Percentiles rank a stretch among this genome's conserved stretches.
Evolutionary conservation across 2,329 filamentous ascomycete species (phyloP).

Genomic region (Cordyceps militaris): DNA sequence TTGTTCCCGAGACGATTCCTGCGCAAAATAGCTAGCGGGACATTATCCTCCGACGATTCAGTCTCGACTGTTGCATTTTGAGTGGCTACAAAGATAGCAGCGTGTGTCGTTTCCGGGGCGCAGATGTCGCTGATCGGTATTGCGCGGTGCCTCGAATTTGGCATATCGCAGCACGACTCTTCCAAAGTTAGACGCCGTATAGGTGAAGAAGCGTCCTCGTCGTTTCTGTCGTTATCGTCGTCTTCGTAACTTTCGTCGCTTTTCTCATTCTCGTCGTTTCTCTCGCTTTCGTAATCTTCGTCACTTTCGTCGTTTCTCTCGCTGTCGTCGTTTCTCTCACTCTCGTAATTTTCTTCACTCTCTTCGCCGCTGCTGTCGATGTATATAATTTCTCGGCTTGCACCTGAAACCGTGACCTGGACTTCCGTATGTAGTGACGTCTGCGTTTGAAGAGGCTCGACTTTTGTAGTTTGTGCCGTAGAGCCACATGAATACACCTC

Average conservation of each 20-base stretch:
- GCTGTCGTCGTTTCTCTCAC: not conserved
- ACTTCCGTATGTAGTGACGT: not conserved
- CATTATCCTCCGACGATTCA: not conserved
- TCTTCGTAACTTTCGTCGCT: too few relatives aligned
- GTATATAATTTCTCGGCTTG: not conserved
- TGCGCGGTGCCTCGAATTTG: not conserved
- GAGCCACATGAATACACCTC: not conserved
- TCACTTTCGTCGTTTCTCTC: too few relatives aligned
- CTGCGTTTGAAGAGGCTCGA: not conserved
- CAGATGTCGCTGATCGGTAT: not conserved
- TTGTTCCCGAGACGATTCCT: not conserved
- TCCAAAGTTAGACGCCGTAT: not conserved
- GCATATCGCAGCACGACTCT: not conserved
- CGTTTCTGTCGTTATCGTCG: not conserved
- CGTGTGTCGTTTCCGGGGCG: not conserved
- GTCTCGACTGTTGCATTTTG: not conserved
- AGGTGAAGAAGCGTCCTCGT: not conserved
- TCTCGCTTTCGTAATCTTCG: too few relatives aligned
- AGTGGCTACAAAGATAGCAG: not conserved
- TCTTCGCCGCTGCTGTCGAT: constrained; percentile 2
- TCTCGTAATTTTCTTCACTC: too few relatives aligned
- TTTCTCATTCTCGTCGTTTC: too few relatives aligned
- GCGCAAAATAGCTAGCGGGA: not conserved
- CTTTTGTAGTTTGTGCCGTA: not conserved
- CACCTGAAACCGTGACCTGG: not conserved